These are phyloP conservation scores for Eucalyptus regnans DNA, from an alignment of 345 rosid genomes.

Conservation along the genomic window DNA sequence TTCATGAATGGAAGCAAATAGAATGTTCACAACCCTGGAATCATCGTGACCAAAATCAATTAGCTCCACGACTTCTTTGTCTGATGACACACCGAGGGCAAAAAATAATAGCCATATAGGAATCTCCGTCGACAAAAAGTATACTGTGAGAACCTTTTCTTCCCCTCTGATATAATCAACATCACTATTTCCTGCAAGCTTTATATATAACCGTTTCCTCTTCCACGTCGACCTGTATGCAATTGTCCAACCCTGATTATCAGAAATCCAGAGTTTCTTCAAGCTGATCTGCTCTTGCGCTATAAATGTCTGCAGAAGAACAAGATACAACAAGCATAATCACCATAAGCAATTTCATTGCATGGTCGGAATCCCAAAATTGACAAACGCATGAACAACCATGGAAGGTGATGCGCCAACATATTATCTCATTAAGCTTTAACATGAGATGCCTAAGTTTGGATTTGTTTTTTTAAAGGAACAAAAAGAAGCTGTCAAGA, in stretches of 20 bases:
- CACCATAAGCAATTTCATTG: background rate
- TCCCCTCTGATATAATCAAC: conserved; percentile 39
- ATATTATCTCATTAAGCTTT: background rate
- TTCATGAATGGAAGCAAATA: conserved; percentile 54
- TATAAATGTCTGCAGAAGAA: conserved; percentile 47
- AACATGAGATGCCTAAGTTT: background rate
- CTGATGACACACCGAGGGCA: conserved; percentile 71
- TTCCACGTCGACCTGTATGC: conserved; percentile 53
- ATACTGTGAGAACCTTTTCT: conserved; percentile 59
- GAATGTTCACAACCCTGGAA: conserved; percentile 38
- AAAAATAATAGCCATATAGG: conserved; percentile 83
- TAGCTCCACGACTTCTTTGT: conserved; percentile 52
- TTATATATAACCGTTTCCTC: conserved; percentile 51
- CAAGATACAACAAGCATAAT: background rate
- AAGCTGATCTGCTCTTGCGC: conserved; percentile 81
- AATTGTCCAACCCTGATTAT: conserved; percentile 52
- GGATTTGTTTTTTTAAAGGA: background rate
- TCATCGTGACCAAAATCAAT: conserved; percentile 44
- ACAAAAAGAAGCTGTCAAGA: background rate
- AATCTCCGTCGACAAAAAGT: conserved; percentile 57
- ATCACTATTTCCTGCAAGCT: conserved; percentile 29
- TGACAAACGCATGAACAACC: background rate
- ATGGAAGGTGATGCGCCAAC: background rate
- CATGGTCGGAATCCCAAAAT: background rate
- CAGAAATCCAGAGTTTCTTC: conserved; percentile 76